Evolutionary conservation across 768 basidiomycete genomes (phyloP), one percentile per base, ranked within the genome.

Genomic region (Amanita rubescens): DNA sequence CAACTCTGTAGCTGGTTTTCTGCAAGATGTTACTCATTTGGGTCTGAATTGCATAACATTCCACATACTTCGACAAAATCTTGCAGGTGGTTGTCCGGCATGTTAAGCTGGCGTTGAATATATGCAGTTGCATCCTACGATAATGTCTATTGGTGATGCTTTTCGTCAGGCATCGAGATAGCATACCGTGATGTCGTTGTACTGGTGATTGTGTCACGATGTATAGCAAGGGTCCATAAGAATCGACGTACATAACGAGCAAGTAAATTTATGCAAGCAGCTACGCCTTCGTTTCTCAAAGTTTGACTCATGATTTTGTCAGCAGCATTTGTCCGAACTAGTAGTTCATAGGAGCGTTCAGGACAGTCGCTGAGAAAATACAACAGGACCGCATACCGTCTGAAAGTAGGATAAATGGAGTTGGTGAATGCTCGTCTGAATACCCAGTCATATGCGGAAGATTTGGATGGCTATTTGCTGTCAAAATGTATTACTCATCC

Each of bases 361-460:
- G 15, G 19, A 17, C 3, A 7, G n/a, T n/a, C n/a, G n/a, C n/a
- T n/a, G n/a, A 11, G 24, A 38, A 20, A 54, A 15, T 17, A 25
- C 14, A 39, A 3, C 25, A 35, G 9, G 8, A 12, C 37, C 17
- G 15, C 51, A 15, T 27, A 76, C 79, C 75, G 49, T 75, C 75
- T 1, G 77, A 75, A 19, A 80, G 60, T n/a, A 80, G 55, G 48
- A 80, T 75, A 56, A 80, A 80, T 0, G 76, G 78, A 0, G 74
- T 76, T 1, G 70, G 70, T 0, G 72, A 63, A 33, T 71, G 66
- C 14, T 72, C 71, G 12, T 71, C 63, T 0, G 77, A 79, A 57
- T 75, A 75, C 1, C 79, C 78, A 6, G 77, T 55, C 69, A 81
- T 72, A 59, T 79, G 77, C 0, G 79, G 78, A 20, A 80, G 61